Evolutionary conservation across 768 basidiomycete species (phyloP), one percentile per base, ranked within the genome.

Genomic region (Leccinum subtestaceum): DNA sequence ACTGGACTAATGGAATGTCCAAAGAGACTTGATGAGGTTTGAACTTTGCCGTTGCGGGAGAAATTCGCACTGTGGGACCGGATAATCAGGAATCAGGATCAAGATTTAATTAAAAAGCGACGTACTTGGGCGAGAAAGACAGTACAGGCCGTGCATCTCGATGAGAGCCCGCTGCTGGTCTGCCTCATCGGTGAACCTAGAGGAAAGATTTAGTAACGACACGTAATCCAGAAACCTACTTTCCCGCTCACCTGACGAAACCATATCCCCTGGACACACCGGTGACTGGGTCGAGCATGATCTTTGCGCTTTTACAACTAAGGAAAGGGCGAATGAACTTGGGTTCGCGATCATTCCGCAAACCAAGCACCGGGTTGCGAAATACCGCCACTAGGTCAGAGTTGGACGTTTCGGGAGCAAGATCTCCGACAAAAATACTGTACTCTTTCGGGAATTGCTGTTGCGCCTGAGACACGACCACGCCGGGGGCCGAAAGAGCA

Each of bases 261-360:
- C 94, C 94, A 72, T 95, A 96, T 4, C 94, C 94, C 61, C 92
- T 81, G 29, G 91, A 93, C 21, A 93, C 84, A 17, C 93, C 93
- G 5, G 93, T 93, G 21, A 88, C 83, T 2, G 94, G 93, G 72
- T 95, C 93, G 51, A 93, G 77, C 93, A 95, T 95, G 63, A 93
- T 96, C 78, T 94, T 95, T 31, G 95, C 95, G 72, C 93, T 95
- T 78, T 93, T 94, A 76, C 93, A 95, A 71, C 92, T 95, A 38
- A 85, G 74, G 76, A 96, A 97, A 2, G 93, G 91, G 8, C 86
- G 82, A 55, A 95, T 93, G 63, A 93, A 90, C 72, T 91, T 91
- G 19, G 93, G 92, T 71, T 91, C 91, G 58, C 92, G 81, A 70
- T 94, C 91, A 68, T 88, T 89, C 59, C 91, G 83, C 55, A 93